A percentile compares a stretch with the other conserved stretches of the same genome.
Evolutionary conservation across 495 filamentous ascomycete species (phyloP).

Genomic region (Talaromyces trachyspermus): DNA sequence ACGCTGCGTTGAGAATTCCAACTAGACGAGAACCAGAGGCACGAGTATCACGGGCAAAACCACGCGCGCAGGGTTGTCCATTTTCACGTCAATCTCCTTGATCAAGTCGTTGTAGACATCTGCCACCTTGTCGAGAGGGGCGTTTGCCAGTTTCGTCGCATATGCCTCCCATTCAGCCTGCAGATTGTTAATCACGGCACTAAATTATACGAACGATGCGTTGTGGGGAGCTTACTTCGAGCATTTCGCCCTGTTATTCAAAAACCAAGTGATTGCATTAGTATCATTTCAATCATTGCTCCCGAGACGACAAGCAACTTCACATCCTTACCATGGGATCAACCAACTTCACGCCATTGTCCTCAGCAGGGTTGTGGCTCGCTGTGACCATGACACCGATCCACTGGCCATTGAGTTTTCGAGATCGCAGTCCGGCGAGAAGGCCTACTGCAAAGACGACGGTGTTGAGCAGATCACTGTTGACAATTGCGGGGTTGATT

Average conservation of each 20-base stretch:
- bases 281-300: conserved; percentile 2
- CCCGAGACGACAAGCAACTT: neutral
- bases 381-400: conserved; percentile 99
- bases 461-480: conserved; percentile 62
- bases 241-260: conserved; percentile 72
- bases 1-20: conserved; percentile 63
- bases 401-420: conserved; percentile 77
- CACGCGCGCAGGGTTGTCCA: conserved; percentile 62
- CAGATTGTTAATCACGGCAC: neutral
- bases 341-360: conserved; percentile 98
- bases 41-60: conserved; percentile 90
- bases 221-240: conserved; percentile 78
- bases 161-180: conserved; percentile 79
- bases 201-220: too few relatives aligned
- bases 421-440: conserved; percentile 82
- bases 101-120: conserved; percentile 68
- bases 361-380: conserved; percentile 91
- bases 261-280: too few relatives aligned
- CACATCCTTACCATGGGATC: conserved; percentile 69
- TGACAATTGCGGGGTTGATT: conserved; percentile 11
- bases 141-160: conserved; percentile 82
- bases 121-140: conserved; percentile 61
- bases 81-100: conserved; percentile 65
- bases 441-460: conserved; percentile 88
- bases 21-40: conserved; percentile 82